Conservation (phyloP, 371 early-diverging fungal species). For the Apophysomyces sp. region DNA sequence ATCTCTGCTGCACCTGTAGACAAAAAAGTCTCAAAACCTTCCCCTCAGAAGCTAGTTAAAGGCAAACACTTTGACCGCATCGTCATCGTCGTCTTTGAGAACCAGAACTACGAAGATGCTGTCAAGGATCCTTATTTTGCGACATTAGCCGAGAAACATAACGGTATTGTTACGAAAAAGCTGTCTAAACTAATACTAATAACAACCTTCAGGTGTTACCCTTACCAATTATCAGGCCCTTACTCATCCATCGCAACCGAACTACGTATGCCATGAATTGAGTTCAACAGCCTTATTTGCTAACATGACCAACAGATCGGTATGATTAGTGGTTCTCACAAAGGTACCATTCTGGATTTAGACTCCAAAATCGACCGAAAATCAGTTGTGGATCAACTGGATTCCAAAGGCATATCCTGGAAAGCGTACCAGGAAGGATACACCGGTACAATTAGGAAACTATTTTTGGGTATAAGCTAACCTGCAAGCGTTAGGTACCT, state of each 20-base stretch:
- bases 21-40: neutral
- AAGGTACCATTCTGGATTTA: conserved; percentile 27
- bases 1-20: neutral
- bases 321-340: conserved; percentile 37
- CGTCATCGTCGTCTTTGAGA: conserved; percentile 40
- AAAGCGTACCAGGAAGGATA: conserved; percentile 58
- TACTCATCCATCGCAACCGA: conserved; percentile 14
- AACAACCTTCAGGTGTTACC: neutral
- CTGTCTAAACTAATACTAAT: neutral
- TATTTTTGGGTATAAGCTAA: neutral
- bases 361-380: conserved; percentile 24
- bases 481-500: conserved; percentile 10
- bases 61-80: conserved; percentile 42
- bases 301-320: conserved; percentile 11
- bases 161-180: neutral
- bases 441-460: conserved; percentile 20
- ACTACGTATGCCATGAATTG: conserved; percentile 8
- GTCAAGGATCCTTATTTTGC: conserved; percentile 30
- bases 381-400: conserved; percentile 60
- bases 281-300: neutral
- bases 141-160: conserved; percentile 21
- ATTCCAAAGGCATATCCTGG: conserved; percentile 59
- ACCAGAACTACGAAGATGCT: conserved; percentile 30
- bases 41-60: conserved; percentile 7
- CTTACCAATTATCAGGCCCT: conserved; percentile 12